Evolutionary conservation across 352 stramenopile species (phyloP).

Genomic region (Phytophthora pseudosyringae): DNA sequence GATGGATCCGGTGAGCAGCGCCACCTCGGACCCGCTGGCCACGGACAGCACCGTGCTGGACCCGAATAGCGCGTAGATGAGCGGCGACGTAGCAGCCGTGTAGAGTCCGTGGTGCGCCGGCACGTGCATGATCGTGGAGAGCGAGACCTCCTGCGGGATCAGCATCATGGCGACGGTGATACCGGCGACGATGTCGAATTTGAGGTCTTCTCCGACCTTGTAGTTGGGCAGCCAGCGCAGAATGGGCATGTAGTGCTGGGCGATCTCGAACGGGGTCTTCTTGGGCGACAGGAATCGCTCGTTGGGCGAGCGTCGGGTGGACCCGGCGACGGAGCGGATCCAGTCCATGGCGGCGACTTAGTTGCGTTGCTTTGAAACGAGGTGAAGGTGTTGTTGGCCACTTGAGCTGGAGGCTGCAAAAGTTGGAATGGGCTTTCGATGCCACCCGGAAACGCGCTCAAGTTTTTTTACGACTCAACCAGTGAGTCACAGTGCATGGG

Average conservation of each 20-base stretch:
- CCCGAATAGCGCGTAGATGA: slow-evolving; percentile 87
- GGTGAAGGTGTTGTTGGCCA: slow-evolving; percentile 6
- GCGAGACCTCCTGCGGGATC: slow-evolving; percentile 17
- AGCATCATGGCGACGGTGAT: slow-evolving; percentile 23
- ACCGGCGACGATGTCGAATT: slow-evolving; percentile 18
- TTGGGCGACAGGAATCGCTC: slow-evolving; percentile 23
- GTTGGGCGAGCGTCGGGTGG: slow-evolving; percentile 6
- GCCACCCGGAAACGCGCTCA: neutral
- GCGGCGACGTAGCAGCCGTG: slow-evolving; percentile 68
- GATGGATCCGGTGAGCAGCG: slow-evolving; percentile 52
- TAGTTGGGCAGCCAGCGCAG: slow-evolving; percentile 23
- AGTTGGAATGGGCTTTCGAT: slow-evolving; percentile 21
- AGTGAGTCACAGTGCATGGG: neutral
- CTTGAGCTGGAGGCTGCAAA: slow-evolving; percentile 23
- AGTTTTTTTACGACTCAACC: neutral
- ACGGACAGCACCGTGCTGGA: slow-evolving; percentile 81
- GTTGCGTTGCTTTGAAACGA: neutral
- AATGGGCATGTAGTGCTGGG: slow-evolving; percentile 27
- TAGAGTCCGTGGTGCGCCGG: slow-evolving; percentile 19
- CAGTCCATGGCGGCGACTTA: slow-evolving; percentile 9
- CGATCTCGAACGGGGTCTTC: slow-evolving; percentile 18
- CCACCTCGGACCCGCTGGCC: slow-evolving; percentile 71
- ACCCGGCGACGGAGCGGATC: slow-evolving; percentile 13
- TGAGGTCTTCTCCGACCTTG: slow-evolving; percentile 21
- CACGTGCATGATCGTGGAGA: slow-evolving; percentile 20